phyloP scores from a whole-genome alignment of 176 grass and related monocot genomes.

The Saccharum officinarum region DNA sequence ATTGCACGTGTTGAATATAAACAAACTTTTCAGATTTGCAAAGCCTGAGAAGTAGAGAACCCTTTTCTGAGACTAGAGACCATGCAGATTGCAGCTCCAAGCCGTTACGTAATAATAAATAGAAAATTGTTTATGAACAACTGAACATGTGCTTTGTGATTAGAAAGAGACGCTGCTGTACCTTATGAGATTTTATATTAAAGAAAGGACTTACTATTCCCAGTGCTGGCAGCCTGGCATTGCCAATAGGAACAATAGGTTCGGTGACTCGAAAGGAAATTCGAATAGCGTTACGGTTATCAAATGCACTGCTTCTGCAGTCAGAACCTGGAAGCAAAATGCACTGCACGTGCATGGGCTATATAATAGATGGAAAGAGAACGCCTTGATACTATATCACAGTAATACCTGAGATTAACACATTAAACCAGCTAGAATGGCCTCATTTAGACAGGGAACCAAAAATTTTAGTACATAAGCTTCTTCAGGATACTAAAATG shows the following conservation, averaged over 20 bases:
- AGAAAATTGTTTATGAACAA: too few species aligned
- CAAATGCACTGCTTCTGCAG: neutral
- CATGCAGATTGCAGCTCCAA: too few species aligned
- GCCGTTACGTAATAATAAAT: too few species aligned
- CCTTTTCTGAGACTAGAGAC: too few species aligned
- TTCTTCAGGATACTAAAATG: conserved; percentile 25
- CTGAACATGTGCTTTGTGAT: too few species aligned
- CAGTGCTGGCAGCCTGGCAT: too few species aligned
- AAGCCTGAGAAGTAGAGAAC: too few species aligned
- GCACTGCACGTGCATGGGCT: neutral
- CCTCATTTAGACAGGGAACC: conserved; percentile 31
- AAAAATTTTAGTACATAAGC: conserved; percentile 34
- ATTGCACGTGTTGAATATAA: too few species aligned
- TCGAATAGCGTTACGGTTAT: neutral
- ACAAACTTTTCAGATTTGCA: too few species aligned
- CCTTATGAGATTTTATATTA: too few species aligned
- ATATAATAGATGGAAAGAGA: neutral
- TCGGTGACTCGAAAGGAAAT: neutral
- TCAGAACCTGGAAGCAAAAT: neutral
- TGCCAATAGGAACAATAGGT: neutral
- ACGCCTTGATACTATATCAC: conserved; percentile 8
- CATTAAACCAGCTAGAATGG: conserved; percentile 24
- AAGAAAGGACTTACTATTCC: too few species aligned
- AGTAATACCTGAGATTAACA: neutral
- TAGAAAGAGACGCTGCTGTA: too few species aligned